Percentiles rank a stretch among this genome's conserved stretches.
These are phyloP conservation scores for Ascochyta pisi DNA, from an alignment of 2,329 filamentous ascomycete species.

Conservation along the genomic window DNA sequence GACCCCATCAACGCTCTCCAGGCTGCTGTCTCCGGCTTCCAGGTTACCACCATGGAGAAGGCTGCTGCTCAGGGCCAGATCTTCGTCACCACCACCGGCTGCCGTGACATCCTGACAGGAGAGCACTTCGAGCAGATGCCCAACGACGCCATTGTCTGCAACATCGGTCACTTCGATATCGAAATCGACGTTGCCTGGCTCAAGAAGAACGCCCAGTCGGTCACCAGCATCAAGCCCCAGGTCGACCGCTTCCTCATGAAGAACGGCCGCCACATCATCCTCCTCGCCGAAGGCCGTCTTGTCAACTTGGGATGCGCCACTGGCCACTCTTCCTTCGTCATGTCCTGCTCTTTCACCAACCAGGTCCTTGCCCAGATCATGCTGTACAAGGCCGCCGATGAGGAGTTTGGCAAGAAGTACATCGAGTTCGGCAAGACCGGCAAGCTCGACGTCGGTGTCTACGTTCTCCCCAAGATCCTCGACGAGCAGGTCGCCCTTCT, in stretches of 20 bases:
- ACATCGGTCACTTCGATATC: slow-evolving; percentile 99
- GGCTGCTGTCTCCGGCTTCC: slow-evolving; percentile 94
- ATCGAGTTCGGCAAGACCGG: slow-evolving; percentile 92
- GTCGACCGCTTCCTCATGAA: slow-evolving; percentile 97
- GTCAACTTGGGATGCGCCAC: slow-evolving; percentile 99
- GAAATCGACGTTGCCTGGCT: slow-evolving; percentile 99
- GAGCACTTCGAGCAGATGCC: slow-evolving; percentile 93
- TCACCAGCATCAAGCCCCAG: slow-evolving; percentile 99
- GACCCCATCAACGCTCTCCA: slow-evolving; percentile 99
- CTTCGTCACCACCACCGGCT: slow-evolving; percentile 98
- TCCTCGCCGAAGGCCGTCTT: slow-evolving; percentile 96
- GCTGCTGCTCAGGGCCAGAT: slow-evolving; percentile 89
- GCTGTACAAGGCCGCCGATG: slow-evolving; percentile 91
- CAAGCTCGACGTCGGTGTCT: slow-evolving; percentile 91
- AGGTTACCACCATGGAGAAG: slow-evolving; percentile 98
- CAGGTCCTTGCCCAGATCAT: slow-evolving; percentile 99
- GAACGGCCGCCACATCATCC: slow-evolving; percentile 95
- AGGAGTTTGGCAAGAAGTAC: slow-evolving; percentile 90
- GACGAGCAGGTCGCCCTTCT: slow-evolving; percentile 98
- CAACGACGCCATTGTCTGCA: slow-evolving; percentile 99
- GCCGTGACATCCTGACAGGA: slow-evolving; percentile 94
- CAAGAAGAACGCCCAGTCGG: slow-evolving; percentile 92
- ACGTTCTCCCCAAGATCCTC: slow-evolving; percentile 97
- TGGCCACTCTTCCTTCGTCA: slow-evolving; percentile 99
- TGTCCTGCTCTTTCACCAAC: slow-evolving; percentile 99